Evolutionary conservation across 257 asterid species (phyloP), one percentile per base, ranked within the genome.

Genomic region (Galeopsis tetrahit): DNA sequence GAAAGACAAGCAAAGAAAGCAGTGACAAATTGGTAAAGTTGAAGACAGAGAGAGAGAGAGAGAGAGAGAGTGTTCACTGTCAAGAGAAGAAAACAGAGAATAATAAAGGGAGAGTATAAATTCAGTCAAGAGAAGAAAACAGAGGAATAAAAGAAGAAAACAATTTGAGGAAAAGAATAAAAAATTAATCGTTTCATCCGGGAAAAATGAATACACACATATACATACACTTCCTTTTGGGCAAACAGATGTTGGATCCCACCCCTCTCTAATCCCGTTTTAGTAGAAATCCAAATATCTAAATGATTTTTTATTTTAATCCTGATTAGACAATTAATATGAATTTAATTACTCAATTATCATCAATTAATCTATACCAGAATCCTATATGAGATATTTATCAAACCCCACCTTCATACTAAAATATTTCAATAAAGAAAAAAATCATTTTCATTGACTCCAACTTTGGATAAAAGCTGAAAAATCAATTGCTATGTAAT

Each of bases 1-100:
- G 46, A 58, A 74, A 70, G 52, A 52, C 52, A 51, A 61, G 70
- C 74, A 52, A 43, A 21, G 67, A 56, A 51, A 53, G 61, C 46
- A 55, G 35, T 28, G 74, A 58, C 44, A 68, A 35, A 43, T 28
- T 35, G 13, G 9, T 38, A 58, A 69, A 65, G 42, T 73, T 34
- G 44, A 42, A 68, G 59, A 44, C 34, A 55, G 36, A 68, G 75
- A 43, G 64, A 48, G 65, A 43, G 44, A 36, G 44, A 17, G 75
- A 36, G 75, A 49, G 65, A 57, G 59, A 53, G 15, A 32, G 28
- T 34, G 31, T 28, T 32, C 15, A 31, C 40, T 31, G 17, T 32
- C 33, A 34, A 34, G 49, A 11, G 33, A 42, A 53, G 62, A 43
- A 63, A 74, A 70, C 40, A 39, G 71, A 61, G 64, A n/a, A n/a